These are phyloP conservation scores for Ascochyta pisi DNA, from an alignment of 2,329 filamentous ascomycete genomes.

Conservation along the genomic window DNA sequence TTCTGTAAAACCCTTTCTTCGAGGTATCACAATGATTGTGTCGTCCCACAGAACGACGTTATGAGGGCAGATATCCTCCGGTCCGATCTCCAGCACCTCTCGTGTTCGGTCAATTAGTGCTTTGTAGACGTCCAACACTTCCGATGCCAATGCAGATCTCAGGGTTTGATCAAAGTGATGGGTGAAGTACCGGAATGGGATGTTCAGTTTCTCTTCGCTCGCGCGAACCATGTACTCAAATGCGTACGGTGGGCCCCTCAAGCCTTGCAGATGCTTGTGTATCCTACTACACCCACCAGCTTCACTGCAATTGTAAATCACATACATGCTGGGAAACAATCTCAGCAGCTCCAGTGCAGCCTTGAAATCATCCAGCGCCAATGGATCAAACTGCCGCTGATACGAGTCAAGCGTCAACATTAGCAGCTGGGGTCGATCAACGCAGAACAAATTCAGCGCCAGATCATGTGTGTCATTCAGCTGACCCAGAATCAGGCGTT, in stretches of 20 bases:
- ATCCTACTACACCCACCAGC: slow-evolving; percentile 55
- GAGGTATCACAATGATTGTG: slow-evolving; percentile 58
- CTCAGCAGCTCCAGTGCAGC: slow-evolving; percentile 48
- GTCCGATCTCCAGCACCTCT: slow-evolving; percentile 13
- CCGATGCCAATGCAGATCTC: background rate
- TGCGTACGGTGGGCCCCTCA: slow-evolving; percentile 44
- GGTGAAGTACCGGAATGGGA: slow-evolving; percentile 50
- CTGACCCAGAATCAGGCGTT: slow-evolving; percentile 51
- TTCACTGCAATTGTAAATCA: slow-evolving; percentile 58
- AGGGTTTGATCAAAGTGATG: slow-evolving; percentile 37
- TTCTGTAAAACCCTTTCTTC: slow-evolving; percentile 45
- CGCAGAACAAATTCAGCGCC: slow-evolving; percentile 58
- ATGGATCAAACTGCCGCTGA: slow-evolving; percentile 54
- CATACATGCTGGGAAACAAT: slow-evolving; percentile 42
- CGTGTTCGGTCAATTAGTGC: slow-evolving; percentile 27
- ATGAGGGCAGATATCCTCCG: slow-evolving; percentile 50
- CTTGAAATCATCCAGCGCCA: slow-evolving; percentile 51
- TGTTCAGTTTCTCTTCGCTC: slow-evolving; percentile 19
- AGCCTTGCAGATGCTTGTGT: slow-evolving; percentile 60
- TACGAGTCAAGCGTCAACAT: slow-evolving; percentile 58
- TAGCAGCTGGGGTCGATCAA: slow-evolving; percentile 57
- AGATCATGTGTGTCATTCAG: slow-evolving; percentile 55
- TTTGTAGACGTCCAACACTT: slow-evolving; percentile 27
- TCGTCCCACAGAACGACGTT: slow-evolving; percentile 55
- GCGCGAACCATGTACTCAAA: slow-evolving; percentile 37